Evolutionary conservation across 495 filamentous ascomycete genomes (phyloP).

Genomic region (Trichoderma parareesei): DNA sequence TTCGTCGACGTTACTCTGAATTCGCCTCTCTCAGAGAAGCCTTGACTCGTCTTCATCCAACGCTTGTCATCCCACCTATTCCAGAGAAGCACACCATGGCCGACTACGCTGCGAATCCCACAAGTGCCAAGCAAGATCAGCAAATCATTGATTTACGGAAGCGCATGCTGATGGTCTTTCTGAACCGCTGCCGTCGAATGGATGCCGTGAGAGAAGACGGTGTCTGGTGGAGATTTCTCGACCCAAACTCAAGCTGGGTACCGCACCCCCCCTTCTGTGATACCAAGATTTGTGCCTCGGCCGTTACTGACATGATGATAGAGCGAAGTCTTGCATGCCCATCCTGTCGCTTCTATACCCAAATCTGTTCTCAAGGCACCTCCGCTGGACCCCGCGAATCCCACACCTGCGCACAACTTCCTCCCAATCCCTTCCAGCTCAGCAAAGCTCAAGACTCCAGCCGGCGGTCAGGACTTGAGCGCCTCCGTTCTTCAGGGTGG

Average conservation of each 20-base stretch:
- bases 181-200: constrained; percentile 90
- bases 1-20: constrained; percentile 90
- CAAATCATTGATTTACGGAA: constrained; percentile 94
- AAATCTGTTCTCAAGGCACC: constrained; percentile 91
- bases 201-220: constrained; percentile 88
- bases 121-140: constrained; percentile 93
- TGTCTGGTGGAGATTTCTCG: constrained; percentile 94
- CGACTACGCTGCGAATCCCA: constrained; percentile 95
- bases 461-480: constrained; percentile 25
- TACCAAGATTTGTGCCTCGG: not conserved
- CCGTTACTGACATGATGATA: constrained; percentile 36
- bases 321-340: constrained; percentile 86
- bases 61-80: constrained; percentile 90
- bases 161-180: constrained; percentile 88
- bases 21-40: constrained; percentile 89
- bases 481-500: constrained; percentile 6
- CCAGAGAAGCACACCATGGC: constrained; percentile 98
- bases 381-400: constrained; percentile 84
- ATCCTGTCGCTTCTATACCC: constrained; percentile 82
- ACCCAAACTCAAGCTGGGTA: constrained; percentile 99
- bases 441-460: constrained; percentile 66
- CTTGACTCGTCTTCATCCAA: constrained; percentile 83
- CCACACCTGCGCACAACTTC: constrained; percentile 78
- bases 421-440: constrained; percentile 78
- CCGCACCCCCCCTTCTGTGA: constrained; percentile 15